phyloP scores from a whole-genome alignment of 495 filamentous ascomycete genomes.

The Talaromyces ruber region DNA sequence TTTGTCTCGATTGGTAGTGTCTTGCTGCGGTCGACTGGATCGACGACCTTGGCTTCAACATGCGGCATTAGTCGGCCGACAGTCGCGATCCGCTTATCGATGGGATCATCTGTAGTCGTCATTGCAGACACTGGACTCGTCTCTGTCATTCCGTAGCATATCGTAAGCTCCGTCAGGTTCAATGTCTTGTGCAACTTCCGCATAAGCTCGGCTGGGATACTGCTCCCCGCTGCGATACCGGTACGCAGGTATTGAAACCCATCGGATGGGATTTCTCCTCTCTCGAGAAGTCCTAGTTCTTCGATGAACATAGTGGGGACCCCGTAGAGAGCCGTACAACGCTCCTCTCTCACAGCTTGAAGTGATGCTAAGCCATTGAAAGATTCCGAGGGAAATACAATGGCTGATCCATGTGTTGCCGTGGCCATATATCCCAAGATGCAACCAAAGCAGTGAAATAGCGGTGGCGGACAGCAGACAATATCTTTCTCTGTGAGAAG shows the following conservation, averaged over 20 bases:
- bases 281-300: conserved; percentile 65
- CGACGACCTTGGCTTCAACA: conserved; percentile 76
- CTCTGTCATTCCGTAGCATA: conserved; percentile 99
- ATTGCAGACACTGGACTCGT: conserved; percentile 86
- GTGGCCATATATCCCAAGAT: conserved; percentile 93
- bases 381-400: conserved; percentile 80
- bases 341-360: conserved; percentile 61
- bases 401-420: conserved; percentile 73
- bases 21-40: conserved; percentile 42
- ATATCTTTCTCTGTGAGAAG: conserved; percentile 61
- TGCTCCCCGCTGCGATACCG: conserved; percentile 86
- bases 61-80: conserved; percentile 79
- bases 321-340: conserved; percentile 80
- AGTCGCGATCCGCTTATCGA: conserved; percentile 66
- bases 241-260: conserved; percentile 70
- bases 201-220: conserved; percentile 80
- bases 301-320: conserved; percentile 95
- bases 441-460: conserved; percentile 91
- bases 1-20: conserved; percentile 55
- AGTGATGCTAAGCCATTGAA: conserved; percentile 76
- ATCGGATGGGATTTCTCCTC: conserved; percentile 37
- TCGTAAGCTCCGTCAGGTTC: conserved; percentile 78
- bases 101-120: conserved; percentile 77
- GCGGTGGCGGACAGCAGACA: conserved; percentile 77
- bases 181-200: conserved; percentile 63